These are phyloP conservation scores for Podaxis sp. DNA, from an alignment of 768 basidiomycete genomes.

Conservation along the genomic window DNA sequence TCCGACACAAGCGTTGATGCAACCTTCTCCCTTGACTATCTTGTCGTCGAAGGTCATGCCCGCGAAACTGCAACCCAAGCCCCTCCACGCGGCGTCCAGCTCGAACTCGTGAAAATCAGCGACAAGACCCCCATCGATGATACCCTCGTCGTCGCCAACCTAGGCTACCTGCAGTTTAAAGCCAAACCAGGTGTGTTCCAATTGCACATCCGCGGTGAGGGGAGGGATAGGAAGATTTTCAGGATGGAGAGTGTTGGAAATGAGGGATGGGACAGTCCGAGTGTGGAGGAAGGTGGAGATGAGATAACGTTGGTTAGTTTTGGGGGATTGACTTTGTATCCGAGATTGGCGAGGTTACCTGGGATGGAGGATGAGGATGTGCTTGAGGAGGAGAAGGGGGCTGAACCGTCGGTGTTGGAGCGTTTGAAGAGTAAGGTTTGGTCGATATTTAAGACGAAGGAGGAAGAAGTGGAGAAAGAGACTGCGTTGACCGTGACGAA, in stretches of 20 bases:
- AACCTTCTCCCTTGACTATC: constrained; percentile 82
- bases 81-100: constrained; percentile 87
- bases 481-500: constrained; percentile 20
- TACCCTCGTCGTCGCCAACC: constrained; percentile 89
- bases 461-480: constrained; percentile 22
- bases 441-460: constrained; percentile 34
- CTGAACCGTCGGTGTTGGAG: constrained; percentile 38
- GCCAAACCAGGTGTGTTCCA: constrained; percentile 85
- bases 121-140: constrained; percentile 60
- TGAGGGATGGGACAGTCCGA: constrained; percentile 82
- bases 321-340: constrained; percentile 86
- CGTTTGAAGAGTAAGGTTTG: constrained; percentile 41
- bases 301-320: constrained; percentile 84
- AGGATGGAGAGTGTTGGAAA: constrained; percentile 82
- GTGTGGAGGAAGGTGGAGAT: constrained; percentile 62
- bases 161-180: constrained; percentile 96
- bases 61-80: constrained; percentile 60
- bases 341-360: constrained; percentile 59
- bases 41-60: constrained; percentile 93
- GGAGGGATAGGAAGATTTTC: constrained; percentile 78
- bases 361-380: constrained; percentile 87
- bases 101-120: constrained; percentile 61
- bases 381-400: constrained; percentile 42
- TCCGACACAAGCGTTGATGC: constrained; percentile 68
- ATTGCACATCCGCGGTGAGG: constrained; percentile 70